A percentile compares a stretch with the other conserved stretches of the same genome.
These are phyloP conservation scores for Pseudotsuga menziesii DNA, from an alignment of 75 land plant genomes.

Conservation along the genomic window DNA sequence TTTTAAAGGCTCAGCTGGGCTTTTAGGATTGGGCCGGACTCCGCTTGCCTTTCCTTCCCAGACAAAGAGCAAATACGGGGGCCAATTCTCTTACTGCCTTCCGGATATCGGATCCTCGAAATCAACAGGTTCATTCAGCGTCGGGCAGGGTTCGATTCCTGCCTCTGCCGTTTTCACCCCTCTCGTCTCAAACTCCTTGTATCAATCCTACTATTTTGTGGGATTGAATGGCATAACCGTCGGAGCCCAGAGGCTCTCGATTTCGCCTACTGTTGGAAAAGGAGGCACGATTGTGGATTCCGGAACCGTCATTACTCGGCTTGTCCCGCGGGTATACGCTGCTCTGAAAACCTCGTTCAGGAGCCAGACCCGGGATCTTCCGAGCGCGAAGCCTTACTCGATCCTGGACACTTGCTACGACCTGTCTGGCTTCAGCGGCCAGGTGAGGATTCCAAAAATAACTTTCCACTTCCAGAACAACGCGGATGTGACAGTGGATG, in stretches of 20 bases:
- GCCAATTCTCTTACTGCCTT: constrained; percentile 68
- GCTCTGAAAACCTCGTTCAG: constrained; percentile 21
- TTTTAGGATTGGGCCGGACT: constrained; percentile 69
- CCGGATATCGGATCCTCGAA: constrained; percentile 25
- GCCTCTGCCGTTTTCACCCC: constrained; percentile 39
- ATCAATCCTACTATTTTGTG: constrained; percentile 27
- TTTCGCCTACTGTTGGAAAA: not conserved
- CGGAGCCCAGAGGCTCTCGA: constrained; percentile 17
- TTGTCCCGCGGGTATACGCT: constrained; percentile 21
- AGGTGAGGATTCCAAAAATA: constrained; percentile 22
- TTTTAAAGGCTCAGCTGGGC: constrained; percentile 54
- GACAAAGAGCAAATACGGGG: constrained; percentile 22
- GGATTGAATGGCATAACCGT: constrained; percentile 34
- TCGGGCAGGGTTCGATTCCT: constrained; percentile 27
- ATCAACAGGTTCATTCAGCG: constrained; percentile 23
- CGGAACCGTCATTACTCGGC: constrained; percentile 41
- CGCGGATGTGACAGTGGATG: constrained; percentile 17
- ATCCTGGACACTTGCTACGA: constrained; percentile 78
- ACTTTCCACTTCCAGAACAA: constrained; percentile 18
- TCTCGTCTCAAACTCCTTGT: not conserved
- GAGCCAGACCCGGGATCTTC: constrained; percentile 25
- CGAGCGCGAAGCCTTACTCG: constrained; percentile 24
- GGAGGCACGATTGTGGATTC: constrained; percentile 40
- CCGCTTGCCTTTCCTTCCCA: constrained; percentile 54
- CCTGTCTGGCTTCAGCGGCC: not conserved